Percentiles rank a stretch among this genome's conserved stretches.
These are phyloP conservation scores for Aspergillus steynii DNA, from an alignment of 495 filamentous ascomycete species.

Conservation along the genomic window DNA sequence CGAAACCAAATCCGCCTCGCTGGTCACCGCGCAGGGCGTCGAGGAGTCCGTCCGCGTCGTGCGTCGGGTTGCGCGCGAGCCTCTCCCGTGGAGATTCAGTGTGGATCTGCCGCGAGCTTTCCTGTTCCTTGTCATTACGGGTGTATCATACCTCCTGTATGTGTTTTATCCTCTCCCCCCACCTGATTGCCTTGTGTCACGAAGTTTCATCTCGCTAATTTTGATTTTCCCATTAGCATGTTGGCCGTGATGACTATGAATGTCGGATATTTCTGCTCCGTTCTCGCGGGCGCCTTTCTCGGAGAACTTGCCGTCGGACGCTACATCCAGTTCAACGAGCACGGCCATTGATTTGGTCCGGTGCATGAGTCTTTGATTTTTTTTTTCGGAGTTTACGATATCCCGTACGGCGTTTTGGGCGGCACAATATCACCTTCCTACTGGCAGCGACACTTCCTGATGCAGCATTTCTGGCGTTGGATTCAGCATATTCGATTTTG, in stretches of 20 bases:
- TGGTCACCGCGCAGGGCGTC: slow-evolving; percentile 66
- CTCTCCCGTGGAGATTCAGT: slow-evolving; percentile 70
- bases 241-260: slow-evolving; percentile 98
- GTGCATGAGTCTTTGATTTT: neutral
- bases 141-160: slow-evolving; percentile 86
- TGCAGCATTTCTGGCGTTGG: neutral
- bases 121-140: slow-evolving; percentile 67
- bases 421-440: neutral
- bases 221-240: slow-evolving; percentile 62
- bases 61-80: slow-evolving; percentile 42
- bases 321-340: slow-evolving; percentile 46
- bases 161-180: slow-evolving; percentile 32
- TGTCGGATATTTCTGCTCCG: slow-evolving; percentile 90
- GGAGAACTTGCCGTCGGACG: slow-evolving; percentile 81
- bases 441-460: neutral
- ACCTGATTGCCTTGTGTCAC: neutral
- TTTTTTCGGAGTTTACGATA: neutral
- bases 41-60: slow-evolving; percentile 76
- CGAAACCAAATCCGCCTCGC: slow-evolving; percentile 57
- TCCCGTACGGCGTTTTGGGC: neutral
- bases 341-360: slow-evolving; percentile 22
- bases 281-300: slow-evolving; percentile 79
- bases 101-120: slow-evolving; percentile 74
- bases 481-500: neutral
- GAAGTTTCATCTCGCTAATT: neutral